Conservation (phyloP, 1,284 basidiomycete species). For the Volvariella surrecta region DNA sequence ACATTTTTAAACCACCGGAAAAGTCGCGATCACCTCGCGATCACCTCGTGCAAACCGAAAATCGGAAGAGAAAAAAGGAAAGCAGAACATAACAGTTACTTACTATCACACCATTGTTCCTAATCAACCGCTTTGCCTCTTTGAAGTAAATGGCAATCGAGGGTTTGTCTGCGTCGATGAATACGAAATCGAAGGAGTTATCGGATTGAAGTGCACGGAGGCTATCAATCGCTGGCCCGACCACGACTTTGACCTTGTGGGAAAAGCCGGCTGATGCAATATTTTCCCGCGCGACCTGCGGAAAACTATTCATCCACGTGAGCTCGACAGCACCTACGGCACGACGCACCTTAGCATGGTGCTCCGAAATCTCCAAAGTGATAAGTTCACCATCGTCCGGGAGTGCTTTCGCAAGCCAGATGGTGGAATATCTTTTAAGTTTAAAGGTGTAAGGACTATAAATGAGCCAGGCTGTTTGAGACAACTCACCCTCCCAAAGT, state of each 20-base stretch:
- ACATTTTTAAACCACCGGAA: too few species aligned
- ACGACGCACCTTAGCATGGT: conserved; percentile 37
- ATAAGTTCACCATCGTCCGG: conserved; percentile 44
- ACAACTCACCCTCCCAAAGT: conserved; percentile 48
- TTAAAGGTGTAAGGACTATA: background rate
- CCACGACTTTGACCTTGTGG: conserved; percentile 36
- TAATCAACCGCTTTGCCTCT: conserved; percentile 47
- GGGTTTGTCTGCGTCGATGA: conserved; percentile 57
- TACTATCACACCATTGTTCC: conserved; percentile 47
- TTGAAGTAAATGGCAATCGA: conserved; percentile 40
- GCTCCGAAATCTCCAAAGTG: conserved; percentile 39
- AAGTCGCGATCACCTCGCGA: too few species aligned
- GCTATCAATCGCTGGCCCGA: conserved; percentile 41
- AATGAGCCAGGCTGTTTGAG: conserved; percentile 12
- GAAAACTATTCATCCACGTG: background rate
- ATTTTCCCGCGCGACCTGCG: conserved; percentile 46
- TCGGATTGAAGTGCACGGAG: conserved; percentile 32
- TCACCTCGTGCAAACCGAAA: too few species aligned
- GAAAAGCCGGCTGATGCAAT: conserved; percentile 37
- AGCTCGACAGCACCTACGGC: background rate
- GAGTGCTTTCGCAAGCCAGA: conserved; percentile 49
- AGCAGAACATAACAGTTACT: conserved; percentile 15
- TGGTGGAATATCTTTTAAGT: conserved; percentile 42
- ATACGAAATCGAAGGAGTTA: conserved; percentile 45
- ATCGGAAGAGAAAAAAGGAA: too few species aligned